phyloP scores from a whole-genome alignment of 306 rosid species.

The Ammopiptanthus mongolicus region DNA sequence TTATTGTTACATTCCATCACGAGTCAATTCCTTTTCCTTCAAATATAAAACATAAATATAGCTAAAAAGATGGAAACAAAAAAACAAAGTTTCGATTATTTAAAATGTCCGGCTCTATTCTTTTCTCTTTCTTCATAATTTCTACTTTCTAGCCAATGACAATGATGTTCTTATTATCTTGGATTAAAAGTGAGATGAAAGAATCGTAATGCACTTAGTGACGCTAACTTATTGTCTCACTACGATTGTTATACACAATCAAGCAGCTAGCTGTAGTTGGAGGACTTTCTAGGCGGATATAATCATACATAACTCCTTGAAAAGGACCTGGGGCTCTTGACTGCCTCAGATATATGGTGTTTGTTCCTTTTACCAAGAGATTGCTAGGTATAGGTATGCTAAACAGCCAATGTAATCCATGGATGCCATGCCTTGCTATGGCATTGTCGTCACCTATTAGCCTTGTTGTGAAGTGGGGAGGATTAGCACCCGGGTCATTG shows the following conservation, averaged over 20 bases:
- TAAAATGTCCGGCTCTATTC: no score
- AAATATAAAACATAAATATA: no score
- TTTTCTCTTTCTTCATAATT: neutral
- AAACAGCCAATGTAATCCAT: slow-evolving; percentile 54
- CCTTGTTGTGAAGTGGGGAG: slow-evolving; percentile 32
- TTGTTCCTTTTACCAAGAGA: slow-evolving; percentile 38
- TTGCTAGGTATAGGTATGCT: slow-evolving; percentile 30
- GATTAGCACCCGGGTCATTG: slow-evolving; percentile 9
- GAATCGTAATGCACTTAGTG: neutral
- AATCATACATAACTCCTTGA: slow-evolving; percentile 73
- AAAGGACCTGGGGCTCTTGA: slow-evolving; percentile 26
- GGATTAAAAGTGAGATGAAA: neutral
- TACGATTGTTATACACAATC: neutral
- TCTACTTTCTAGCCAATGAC: neutral
- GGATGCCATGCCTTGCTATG: slow-evolving; percentile 81
- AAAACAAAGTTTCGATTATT: no score
- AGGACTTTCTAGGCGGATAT: slow-evolving; percentile 74
- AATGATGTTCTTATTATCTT: neutral
- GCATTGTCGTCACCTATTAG: slow-evolving; percentile 58
- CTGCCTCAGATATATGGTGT: slow-evolving; percentile 55
- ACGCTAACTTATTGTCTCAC: neutral
- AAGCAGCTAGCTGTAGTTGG: slow-evolving; percentile 11
- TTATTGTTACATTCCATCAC: no score
- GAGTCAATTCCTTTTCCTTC: no score
- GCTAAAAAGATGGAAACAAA: no score